These are phyloP conservation scores for Vitis vinifera DNA, from an alignment of 164 flowering plant species.

Conservation along the genomic window DNA sequence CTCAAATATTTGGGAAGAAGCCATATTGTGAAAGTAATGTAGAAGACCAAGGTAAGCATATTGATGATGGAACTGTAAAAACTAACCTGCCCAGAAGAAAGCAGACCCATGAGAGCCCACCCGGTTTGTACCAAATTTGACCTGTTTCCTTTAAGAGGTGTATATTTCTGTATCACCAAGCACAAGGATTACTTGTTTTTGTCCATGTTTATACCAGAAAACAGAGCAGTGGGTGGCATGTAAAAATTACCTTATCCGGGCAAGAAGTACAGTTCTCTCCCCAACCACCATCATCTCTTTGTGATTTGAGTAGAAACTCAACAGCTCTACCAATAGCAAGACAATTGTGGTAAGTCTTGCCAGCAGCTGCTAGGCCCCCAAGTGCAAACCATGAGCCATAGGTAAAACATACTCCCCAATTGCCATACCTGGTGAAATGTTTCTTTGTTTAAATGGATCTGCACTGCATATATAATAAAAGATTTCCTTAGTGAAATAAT, in stretches of 20 bases:
- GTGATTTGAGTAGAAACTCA: conserved; percentile 36
- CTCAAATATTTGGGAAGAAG: too few species aligned
- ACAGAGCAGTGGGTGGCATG: not conserved
- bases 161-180: conserved; percentile 33
- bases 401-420: conserved; percentile 53
- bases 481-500: too few species aligned
- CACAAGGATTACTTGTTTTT: not conserved
- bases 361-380: conserved; percentile 38
- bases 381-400: conserved; percentile 52
- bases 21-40: too few species aligned
- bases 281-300: conserved; percentile 53
- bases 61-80: not conserved
- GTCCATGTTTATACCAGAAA: not conserved
- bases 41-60: not conserved
- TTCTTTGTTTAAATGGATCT: not conserved
- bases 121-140: conserved; percentile 60
- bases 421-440: conserved; percentile 39
- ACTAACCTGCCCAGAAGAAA: conserved; percentile 53
- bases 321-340: conserved; percentile 35
- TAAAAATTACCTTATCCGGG: conserved; percentile 36
- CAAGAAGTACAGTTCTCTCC: conserved; percentile 59
- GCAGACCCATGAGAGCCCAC: conserved; percentile 61
- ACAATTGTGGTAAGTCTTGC: conserved; percentile 38
- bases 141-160: conserved; percentile 39
- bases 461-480: not conserved